Conservation (phyloP, 768 basidiomycete genomes). For the Leccinum truebloodii region DNA sequence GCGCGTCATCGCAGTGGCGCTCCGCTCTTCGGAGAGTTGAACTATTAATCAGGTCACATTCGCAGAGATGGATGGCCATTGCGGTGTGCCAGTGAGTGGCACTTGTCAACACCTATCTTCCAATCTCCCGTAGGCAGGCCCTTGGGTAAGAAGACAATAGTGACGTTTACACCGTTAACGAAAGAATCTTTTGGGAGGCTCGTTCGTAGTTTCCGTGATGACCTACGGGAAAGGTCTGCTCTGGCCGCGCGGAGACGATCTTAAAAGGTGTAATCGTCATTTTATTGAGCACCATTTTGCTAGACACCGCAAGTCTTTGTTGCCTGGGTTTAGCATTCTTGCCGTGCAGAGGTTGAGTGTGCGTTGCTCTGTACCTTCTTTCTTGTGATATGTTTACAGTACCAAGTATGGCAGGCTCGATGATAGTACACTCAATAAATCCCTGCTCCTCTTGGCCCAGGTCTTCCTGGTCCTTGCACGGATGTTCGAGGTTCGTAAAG, state of each 20-base stretch:
- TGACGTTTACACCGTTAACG: background rate
- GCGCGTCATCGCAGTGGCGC: too few species aligned
- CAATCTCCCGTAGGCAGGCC: too few species aligned
- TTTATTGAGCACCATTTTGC: background rate
- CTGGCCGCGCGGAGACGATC: background rate
- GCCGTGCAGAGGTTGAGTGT: slow-evolving; percentile 36
- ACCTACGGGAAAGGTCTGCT: background rate
- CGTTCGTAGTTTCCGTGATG: background rate
- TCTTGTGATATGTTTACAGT: background rate
- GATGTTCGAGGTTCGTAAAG: slow-evolving; percentile 29
- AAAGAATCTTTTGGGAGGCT: background rate
- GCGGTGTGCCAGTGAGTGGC: too few species aligned
- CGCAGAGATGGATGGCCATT: too few species aligned
- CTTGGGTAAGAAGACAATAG: too few species aligned
- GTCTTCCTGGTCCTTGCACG: slow-evolving; percentile 37
- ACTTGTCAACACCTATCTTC: too few species aligned
- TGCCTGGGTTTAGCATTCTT: slow-evolving; percentile 40
- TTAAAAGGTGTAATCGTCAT: background rate
- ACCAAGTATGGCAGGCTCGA: slow-evolving; percentile 36
- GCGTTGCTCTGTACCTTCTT: background rate
- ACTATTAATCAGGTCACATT: too few species aligned
- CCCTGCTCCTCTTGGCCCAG: slow-evolving; percentile 38
- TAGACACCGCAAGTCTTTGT: slow-evolving; percentile 40
- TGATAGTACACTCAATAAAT: slow-evolving; percentile 37
- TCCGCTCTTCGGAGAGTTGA: too few species aligned